A percentile compares a stretch with the other conserved stretches of the same genome.
Evolutionary conservation across 208 protist species (phyloP).

Genomic region (Trypanosomatidae sp.): DNA sequence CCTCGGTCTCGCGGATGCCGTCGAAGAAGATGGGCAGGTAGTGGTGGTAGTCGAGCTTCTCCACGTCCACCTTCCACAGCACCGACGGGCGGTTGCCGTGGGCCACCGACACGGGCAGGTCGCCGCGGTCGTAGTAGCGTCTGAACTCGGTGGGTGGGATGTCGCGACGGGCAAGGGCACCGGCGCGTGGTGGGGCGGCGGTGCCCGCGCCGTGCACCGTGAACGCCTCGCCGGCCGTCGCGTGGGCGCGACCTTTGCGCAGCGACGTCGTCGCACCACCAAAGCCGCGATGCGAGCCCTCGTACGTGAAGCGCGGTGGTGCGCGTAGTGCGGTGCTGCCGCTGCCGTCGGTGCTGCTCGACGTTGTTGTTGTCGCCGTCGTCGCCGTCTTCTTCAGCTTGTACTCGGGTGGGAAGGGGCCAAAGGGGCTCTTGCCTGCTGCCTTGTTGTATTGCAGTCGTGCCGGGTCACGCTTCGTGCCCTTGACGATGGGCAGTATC

Average conservation of each 20-base stretch:
- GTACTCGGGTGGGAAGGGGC: constrained; percentile 43
- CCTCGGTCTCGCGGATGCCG: constrained; percentile 95
- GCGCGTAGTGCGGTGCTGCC: constrained; percentile 2
- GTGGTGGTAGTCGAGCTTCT: constrained; percentile 98
- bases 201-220: constrained; percentile 65
- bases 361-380: no score
- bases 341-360: constrained; percentile 1
- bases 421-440: constrained; percentile 76
- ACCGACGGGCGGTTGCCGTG: constrained; percentile 80
- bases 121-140: constrained; percentile 97
- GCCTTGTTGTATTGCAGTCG: constrained; percentile 66
- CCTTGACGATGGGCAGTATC: constrained; percentile 78
- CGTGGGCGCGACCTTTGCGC: constrained; percentile 62
- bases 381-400: constrained; percentile 20
- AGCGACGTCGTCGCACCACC: constrained; percentile 84
- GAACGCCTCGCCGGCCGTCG: constrained; percentile 48
- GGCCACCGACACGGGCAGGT: constrained; percentile 95
- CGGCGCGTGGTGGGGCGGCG: constrained; percentile 69
- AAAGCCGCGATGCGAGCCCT: constrained; percentile 50
- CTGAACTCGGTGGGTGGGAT: constrained; percentile 94
- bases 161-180: constrained; percentile 66
- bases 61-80: constrained; percentile 97
- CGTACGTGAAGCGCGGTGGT: constrained; percentile 54
- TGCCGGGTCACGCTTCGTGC: constrained; percentile 75
- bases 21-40: constrained; percentile 99